Percentiles rank a stretch among this genome's conserved stretches.
Conservation (phyloP, 2,329 filamentous ascomycete species). For the Aspergillus sojae region DNA sequence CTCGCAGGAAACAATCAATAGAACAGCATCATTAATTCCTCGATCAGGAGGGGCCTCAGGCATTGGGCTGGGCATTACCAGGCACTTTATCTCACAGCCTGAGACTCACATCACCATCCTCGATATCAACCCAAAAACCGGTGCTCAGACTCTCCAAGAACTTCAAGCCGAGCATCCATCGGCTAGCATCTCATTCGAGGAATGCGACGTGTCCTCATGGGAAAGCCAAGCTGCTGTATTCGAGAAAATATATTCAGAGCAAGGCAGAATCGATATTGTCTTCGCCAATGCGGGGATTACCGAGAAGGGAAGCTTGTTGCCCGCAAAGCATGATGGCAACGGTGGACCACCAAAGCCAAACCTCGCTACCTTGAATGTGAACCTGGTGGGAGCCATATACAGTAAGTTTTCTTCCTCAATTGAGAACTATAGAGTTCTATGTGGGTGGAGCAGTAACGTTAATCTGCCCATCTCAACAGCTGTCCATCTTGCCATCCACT, state of each 20-base stretch:
- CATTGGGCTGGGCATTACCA: not conserved
- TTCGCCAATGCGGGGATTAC: slow-evolving; percentile 56
- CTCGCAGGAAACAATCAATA: not conserved
- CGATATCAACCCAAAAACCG: not conserved
- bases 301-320: slow-evolving; percentile 45
- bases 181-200: not conserved
- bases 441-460: not conserved
- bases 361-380: not conserved
- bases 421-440: not conserved
- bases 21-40: not conserved
- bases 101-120: not conserved
- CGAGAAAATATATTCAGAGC: slow-evolving; percentile 22
- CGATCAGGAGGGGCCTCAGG: not conserved
- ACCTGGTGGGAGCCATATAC: not conserved
- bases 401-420: not conserved
- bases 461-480: not conserved
- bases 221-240: not conserved
- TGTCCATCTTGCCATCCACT: not conserved
- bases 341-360: not conserved
- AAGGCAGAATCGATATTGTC: slow-evolving; percentile 49
- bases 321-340: not conserved
- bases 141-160: not conserved
- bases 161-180: not conserved
- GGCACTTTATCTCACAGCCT: not conserved
- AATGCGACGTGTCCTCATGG: not conserved